Evolutionary conservation across 305 asterid genomes (phyloP).

Genomic region (Euphrasia arctica): DNA sequence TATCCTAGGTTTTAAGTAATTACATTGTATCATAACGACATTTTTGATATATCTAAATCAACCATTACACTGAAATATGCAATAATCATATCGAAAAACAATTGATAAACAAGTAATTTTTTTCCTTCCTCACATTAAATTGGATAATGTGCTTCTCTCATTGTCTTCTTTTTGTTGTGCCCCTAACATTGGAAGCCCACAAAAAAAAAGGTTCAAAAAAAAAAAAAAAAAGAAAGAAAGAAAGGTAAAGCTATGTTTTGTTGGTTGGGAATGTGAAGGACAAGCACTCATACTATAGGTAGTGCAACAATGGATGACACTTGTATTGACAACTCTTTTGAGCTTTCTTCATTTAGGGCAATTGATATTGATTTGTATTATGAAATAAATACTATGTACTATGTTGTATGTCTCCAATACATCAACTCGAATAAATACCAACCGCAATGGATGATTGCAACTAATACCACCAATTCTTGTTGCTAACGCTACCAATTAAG

Average conservation of each 20-base stretch:
- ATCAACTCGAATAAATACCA: constrained; percentile 7
- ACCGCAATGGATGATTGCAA: background rate
- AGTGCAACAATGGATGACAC: constrained; percentile 27
- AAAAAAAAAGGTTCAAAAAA: background rate
- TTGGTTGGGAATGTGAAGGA: constrained; percentile 36
- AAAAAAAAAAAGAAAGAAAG: background rate
- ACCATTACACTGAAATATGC: background rate
- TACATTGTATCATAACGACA: too few species aligned
- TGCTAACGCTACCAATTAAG: constrained; percentile 12
- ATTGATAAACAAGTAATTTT: background rate
- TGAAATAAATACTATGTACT: too few species aligned
- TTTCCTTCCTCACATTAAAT: constrained; percentile 12
- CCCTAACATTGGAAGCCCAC: constrained; percentile 20
- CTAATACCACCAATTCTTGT: constrained; percentile 17
- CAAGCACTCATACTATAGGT: constrained; percentile 18
- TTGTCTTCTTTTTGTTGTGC: constrained; percentile 16
- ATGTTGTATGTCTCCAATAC: constrained; percentile 14
- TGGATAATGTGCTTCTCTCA: constrained; percentile 42
- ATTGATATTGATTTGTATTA: constrained; percentile 6
- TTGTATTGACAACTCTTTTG: constrained; percentile 8
- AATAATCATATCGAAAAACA: background rate
- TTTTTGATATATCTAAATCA: too few species aligned
- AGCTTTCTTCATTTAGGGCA: constrained; percentile 25
- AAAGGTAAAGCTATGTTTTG: constrained; percentile 26
- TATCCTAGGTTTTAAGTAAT: constrained; percentile 37